Conservation (phyloP, 768 basidiomycete genomes). For the Pholiota microspora region DNA sequence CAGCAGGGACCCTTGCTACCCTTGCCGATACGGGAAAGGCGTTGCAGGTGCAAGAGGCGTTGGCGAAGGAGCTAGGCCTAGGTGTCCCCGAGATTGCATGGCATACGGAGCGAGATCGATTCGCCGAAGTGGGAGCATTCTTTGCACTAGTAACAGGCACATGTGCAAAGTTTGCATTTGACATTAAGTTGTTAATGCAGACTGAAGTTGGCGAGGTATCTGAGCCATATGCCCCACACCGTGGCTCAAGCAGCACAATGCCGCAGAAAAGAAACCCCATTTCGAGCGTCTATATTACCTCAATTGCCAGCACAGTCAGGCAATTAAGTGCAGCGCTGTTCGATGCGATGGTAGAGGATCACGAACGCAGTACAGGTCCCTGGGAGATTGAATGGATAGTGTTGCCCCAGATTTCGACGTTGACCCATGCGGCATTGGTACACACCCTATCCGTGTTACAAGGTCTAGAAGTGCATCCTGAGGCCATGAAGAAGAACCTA, state of each 20-base stretch:
- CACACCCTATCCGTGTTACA: slow-evolving; percentile 34
- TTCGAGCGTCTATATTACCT: slow-evolving; percentile 42
- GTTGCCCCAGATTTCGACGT: slow-evolving; percentile 40
- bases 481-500: slow-evolving; percentile 39
- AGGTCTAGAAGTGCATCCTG: slow-evolving; percentile 39
- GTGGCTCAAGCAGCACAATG: slow-evolving; percentile 49
- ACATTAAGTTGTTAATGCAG: slow-evolving; percentile 46
- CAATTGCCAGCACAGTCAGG: slow-evolving; percentile 39
- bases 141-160: slow-evolving; percentile 43
- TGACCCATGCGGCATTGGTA: slow-evolving; percentile 37
- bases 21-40: slow-evolving; percentile 37
- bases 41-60: slow-evolving; percentile 27
- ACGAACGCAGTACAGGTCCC: slow-evolving; percentile 46
- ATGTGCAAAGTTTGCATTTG: slow-evolving; percentile 43
- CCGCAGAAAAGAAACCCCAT: slow-evolving; percentile 51
- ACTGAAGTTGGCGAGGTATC: slow-evolving; percentile 44
- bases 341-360: slow-evolving; percentile 48
- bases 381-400: slow-evolving; percentile 54
- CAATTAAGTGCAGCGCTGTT: slow-evolving; percentile 37
- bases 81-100: slow-evolving; percentile 32
- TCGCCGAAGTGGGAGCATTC: slow-evolving; percentile 41
- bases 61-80: slow-evolving; percentile 27
- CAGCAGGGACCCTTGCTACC: slow-evolving; percentile 44
- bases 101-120: slow-evolving; percentile 43
- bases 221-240: slow-evolving; percentile 41